Conservation (phyloP, 768 basidiomycete species). For the Tremella yokohamensis region DNA sequence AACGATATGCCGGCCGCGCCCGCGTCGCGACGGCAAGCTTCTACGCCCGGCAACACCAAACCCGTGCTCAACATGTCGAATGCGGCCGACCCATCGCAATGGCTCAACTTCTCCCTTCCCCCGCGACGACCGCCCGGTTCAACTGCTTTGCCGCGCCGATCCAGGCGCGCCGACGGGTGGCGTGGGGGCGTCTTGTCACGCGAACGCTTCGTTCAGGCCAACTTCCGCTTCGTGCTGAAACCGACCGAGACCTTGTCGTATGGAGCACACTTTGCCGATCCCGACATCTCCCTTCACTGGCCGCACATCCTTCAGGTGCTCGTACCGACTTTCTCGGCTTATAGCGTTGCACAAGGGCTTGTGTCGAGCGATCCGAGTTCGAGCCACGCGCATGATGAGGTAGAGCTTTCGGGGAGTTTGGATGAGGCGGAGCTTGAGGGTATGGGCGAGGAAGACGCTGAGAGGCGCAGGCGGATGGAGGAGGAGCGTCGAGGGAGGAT, state of each 20-base stretch:
- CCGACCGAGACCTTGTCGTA: constrained; percentile 72
- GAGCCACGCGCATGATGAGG: constrained; percentile 5
- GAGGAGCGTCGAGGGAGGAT: constrained; percentile 64
- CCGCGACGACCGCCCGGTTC: constrained; percentile 58
- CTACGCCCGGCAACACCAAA: constrained; percentile 8
- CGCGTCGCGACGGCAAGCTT: no score
- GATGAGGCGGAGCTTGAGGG: constrained; percentile 38
- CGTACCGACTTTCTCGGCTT: constrained; percentile 75
- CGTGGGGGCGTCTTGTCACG: constrained; percentile 76
- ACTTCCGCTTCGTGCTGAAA: constrained; percentile 93
- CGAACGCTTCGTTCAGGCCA: constrained; percentile 93
- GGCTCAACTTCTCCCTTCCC: constrained; percentile 86
- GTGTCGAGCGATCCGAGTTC: constrained; percentile 28
- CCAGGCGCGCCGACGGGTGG: constrained; percentile 59
- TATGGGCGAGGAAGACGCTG: constrained; percentile 34
- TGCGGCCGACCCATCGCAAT: constrained; percentile 32
- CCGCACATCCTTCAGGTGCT: constrained; percentile 91
- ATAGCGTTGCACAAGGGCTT: constrained; percentile 60
- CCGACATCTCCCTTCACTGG: constrained; percentile 98
- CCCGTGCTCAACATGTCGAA: constrained; percentile 2
- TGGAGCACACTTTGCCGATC: constrained; percentile 90
- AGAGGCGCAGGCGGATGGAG: constrained; percentile 51
- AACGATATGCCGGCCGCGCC: no score
- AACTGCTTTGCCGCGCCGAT: constrained; percentile 60
- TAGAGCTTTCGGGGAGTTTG: constrained; percentile 3